phyloP scores from a whole-genome alignment of 2,329 filamentous ascomycete species.

The Hortaea sp. region DNA sequence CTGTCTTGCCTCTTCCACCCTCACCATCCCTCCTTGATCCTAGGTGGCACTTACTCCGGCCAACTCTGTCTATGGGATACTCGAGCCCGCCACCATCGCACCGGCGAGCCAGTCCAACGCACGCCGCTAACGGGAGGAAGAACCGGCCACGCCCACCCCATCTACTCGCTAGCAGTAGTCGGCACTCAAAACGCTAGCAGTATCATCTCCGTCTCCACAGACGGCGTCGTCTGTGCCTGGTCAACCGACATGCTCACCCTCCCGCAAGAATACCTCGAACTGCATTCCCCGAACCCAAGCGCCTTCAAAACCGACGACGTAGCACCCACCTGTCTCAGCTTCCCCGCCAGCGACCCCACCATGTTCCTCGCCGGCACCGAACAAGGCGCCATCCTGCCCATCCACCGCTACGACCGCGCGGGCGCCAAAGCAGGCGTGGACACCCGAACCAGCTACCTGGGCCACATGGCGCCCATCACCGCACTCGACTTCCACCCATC shows the following conservation, averaged over 20 bases:
- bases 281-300: slow-evolving; percentile 69
- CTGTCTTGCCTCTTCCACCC: slow-evolving; percentile 96
- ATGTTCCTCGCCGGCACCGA: slow-evolving; percentile 97
- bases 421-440: slow-evolving; percentile 96
- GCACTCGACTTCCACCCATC: slow-evolving; percentile 92
- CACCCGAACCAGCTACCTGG: slow-evolving; percentile 74
- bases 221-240: slow-evolving; percentile 95
- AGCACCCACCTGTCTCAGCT: slow-evolving; percentile 86
- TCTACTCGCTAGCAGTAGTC: slow-evolving; percentile 91
- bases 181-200: slow-evolving; percentile 98
- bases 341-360: slow-evolving; percentile 88
- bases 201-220: slow-evolving; percentile 92
- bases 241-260: slow-evolving; percentile 96
- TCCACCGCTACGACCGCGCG: slow-evolving; percentile 92
- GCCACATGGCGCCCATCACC: slow-evolving; percentile 90
- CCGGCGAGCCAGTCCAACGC: slow-evolving; percentile 72
- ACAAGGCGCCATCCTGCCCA: slow-evolving; percentile 92
- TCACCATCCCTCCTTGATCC: slow-evolving; percentile 90
- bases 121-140: slow-evolving; percentile 86
- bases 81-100: slow-evolving; percentile 59
- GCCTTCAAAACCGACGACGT: slow-evolving; percentile 76
- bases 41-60: slow-evolving; percentile 92
- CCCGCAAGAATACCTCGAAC: slow-evolving; percentile 84
- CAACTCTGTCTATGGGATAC: slow-evolving; percentile 98
- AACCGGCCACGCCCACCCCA: slow-evolving; percentile 75